These are phyloP conservation scores for Paecilomyces variotii DNA, from an alignment of 2,329 filamentous ascomycete species.

Conservation along the genomic window DNA sequence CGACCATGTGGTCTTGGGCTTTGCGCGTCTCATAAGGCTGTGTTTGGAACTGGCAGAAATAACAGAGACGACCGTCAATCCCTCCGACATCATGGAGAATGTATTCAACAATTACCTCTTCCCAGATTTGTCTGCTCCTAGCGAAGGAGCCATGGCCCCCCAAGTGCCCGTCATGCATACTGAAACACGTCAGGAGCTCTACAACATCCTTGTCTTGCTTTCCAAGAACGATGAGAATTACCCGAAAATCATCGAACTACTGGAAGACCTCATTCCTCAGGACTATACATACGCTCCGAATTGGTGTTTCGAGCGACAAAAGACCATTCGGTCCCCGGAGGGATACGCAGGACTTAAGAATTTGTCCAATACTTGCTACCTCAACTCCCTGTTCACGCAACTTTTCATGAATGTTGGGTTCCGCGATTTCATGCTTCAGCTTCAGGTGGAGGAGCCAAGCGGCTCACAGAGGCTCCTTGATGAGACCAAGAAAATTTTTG, in stretches of 20 bases:
- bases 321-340: constrained; percentile 63
- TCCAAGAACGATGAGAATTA: constrained; percentile 46
- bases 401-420: constrained; percentile 93
- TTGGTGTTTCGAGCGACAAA: constrained; percentile 56
- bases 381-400: constrained; percentile 90
- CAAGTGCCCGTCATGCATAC: constrained; percentile 45
- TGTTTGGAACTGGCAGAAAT: constrained; percentile 33
- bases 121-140: constrained; percentile 41
- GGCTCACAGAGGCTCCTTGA: constrained; percentile 60
- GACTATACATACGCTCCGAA: constrained; percentile 56
- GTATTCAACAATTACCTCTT: constrained; percentile 62
- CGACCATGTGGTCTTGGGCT: constrained; percentile 36
- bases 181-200: constrained; percentile 51
- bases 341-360: constrained; percentile 89
- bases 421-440: constrained; percentile 69
- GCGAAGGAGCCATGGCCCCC: constrained; percentile 21
- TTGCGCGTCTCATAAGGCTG: constrained; percentile 35
- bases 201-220: constrained; percentile 52
- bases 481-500: constrained; percentile 75
- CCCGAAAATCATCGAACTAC: constrained; percentile 42
- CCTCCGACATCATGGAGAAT: constrained; percentile 36
- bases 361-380: constrained; percentile 90
- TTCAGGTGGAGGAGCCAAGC: constrained; percentile 48
- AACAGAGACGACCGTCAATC: constrained; percentile 23
- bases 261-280: constrained; percentile 46